Percentiles rank a stretch among this genome's conserved stretches.
Evolutionary conservation across 306 rosid genomes (phyloP).

Genomic region (Herpetospermum pedunculosum): DNA sequence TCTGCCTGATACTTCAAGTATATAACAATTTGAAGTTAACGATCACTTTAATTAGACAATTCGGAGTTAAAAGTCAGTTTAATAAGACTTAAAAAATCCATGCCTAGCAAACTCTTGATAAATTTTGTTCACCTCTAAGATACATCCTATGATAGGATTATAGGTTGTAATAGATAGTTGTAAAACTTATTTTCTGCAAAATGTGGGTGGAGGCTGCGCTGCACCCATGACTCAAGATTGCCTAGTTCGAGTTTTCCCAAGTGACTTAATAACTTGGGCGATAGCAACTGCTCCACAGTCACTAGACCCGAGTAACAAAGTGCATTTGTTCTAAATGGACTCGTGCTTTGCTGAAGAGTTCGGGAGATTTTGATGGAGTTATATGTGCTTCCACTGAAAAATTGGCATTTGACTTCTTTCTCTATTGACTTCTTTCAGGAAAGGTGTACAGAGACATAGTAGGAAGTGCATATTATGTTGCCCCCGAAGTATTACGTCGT

Average conservation of each 20-base stretch:
- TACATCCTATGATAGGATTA: not conserved
- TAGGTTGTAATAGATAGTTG: not conserved
- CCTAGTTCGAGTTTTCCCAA: not conserved
- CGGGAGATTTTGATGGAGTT: not conserved
- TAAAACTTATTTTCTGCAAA: not conserved
- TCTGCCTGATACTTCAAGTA: not conserved
- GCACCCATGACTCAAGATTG: not conserved
- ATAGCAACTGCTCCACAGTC: not conserved
- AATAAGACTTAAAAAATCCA: not conserved
- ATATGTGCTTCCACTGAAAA: not conserved
- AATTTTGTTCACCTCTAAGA: not conserved
- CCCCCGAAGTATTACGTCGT: conserved; percentile 58
- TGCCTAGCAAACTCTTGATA: not conserved
- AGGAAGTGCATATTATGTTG: conserved; percentile 62
- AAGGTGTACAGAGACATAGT: conserved; percentile 48
- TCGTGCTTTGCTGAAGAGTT: not conserved
- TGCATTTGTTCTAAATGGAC: not conserved
- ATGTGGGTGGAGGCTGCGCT: not conserved
- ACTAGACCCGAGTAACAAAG: not conserved
- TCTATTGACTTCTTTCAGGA: conserved; percentile 25
- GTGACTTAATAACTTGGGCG: not conserved
- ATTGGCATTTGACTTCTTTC: not conserved
- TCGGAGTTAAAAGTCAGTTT: not conserved
- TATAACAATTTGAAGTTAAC: not conserved
- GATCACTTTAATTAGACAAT: not conserved